phyloP scores from a whole-genome alignment of 306 rosid species.

The Delonix regia region DNA sequence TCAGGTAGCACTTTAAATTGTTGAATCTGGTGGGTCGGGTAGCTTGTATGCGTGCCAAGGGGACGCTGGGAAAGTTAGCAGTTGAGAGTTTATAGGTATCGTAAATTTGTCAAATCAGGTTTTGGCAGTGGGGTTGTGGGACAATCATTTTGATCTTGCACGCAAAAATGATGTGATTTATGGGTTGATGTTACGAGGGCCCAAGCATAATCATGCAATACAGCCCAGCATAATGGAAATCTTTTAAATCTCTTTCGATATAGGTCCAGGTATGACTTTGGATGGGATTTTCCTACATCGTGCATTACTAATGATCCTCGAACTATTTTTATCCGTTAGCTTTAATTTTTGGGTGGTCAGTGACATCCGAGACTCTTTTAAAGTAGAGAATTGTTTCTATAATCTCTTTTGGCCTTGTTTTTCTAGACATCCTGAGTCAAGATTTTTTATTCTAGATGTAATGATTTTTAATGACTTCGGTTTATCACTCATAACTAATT shows the following conservation, averaged over 20 bases:
- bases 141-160: slow-evolving; percentile 39
- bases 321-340: background rate
- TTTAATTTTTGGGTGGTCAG: background rate
- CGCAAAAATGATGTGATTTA: slow-evolving; percentile 48
- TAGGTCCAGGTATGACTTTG: slow-evolving; percentile 13
- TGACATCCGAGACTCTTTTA: background rate
- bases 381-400: background rate
- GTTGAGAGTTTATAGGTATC: background rate
- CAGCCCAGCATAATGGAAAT: background rate
- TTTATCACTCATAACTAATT: background rate
- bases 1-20: background rate
- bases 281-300: background rate
- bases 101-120: background rate
- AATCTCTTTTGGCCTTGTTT: background rate
- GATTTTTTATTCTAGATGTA: background rate
- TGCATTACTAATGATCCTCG: no score
- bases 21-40: background rate
- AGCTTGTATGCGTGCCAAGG: background rate
- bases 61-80: background rate
- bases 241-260: background rate
- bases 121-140: background rate
- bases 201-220: background rate
- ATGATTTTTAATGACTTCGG: background rate
- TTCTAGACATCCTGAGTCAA: background rate
- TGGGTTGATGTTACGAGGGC: slow-evolving; percentile 25